phyloP scores from a whole-genome alignment of 1,139 yeast species.

The Suhomyces bokatorum region DNA sequence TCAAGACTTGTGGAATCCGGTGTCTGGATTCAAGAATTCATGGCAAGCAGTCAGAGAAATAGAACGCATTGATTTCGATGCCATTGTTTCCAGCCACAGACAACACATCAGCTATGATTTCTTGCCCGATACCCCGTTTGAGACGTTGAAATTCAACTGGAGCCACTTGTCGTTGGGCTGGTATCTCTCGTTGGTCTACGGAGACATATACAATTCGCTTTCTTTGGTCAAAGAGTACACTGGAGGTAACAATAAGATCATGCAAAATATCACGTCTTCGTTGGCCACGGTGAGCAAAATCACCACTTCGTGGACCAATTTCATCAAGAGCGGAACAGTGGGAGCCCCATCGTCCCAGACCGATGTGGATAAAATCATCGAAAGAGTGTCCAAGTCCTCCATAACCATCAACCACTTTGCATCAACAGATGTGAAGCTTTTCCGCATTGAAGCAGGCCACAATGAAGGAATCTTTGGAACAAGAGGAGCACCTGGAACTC shows the following conservation, averaged over 20 bases:
- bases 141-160: constrained; percentile 61
- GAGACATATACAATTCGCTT: constrained; percentile 54
- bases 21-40: constrained; percentile 27
- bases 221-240: constrained; percentile 25
- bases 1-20: constrained; percentile 36
- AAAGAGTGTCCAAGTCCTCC: constrained; percentile 30
- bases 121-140: constrained; percentile 41
- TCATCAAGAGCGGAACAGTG: constrained; percentile 19
- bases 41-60: constrained; percentile 41
- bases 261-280: constrained; percentile 41
- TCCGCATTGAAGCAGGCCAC: constrained; percentile 49
- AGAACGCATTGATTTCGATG: constrained; percentile 33
- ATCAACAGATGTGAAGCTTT: constrained; percentile 60
- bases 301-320: constrained; percentile 42
- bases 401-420: constrained; percentile 56
- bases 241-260: constrained; percentile 30
- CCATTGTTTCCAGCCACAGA: constrained; percentile 21
- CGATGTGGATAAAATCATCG: constrained; percentile 13
- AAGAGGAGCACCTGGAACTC: constrained; percentile 27
- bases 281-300: constrained; percentile 47
- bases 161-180: constrained; percentile 67
- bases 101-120: constrained; percentile 34
- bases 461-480: constrained; percentile 43
- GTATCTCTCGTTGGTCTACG: constrained; percentile 72
- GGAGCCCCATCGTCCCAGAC: constrained; percentile 9